Evolutionary conservation across 2,329 filamentous ascomycete species (phyloP).

Genomic region (Chalaropsis thielavioides): DNA sequence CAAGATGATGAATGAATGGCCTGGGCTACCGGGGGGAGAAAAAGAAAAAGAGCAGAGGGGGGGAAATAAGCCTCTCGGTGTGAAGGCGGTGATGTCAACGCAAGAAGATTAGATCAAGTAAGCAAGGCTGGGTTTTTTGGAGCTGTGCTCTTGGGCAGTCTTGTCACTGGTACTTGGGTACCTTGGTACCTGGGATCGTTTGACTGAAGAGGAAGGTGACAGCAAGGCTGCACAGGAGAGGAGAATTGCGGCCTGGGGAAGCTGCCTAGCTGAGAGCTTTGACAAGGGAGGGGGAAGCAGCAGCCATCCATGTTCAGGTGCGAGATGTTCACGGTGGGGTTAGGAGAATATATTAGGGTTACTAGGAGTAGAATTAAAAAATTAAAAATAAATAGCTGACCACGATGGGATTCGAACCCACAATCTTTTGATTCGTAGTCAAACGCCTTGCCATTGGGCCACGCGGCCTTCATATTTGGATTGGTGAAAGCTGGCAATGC

Average conservation of each 20-base stretch:
- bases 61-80: neutral
- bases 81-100: neutral
- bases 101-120: neutral
- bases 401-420: slow-evolving; percentile 13
- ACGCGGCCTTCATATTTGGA: slow-evolving; percentile 7
- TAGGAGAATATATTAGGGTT: neutral
- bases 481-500: neutral
- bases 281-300: neutral
- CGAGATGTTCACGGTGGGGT: neutral
- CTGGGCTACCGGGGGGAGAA: neutral
- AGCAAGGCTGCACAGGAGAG: neutral
- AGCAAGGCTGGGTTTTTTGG: neutral
- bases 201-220: neutral
- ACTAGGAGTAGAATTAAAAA: neutral
- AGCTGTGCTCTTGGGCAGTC: neutral
- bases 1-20: neutral
- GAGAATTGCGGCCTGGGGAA: neutral
- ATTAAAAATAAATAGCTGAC: neutral
- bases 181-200: neutral
- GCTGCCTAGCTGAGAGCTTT: neutral
- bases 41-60: neutral
- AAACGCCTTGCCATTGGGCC: slow-evolving; percentile 16
- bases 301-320: neutral
- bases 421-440: slow-evolving; percentile 17
- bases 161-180: neutral